Conservation (phyloP, 2,329 filamentous ascomycete species). For the Aspergillaceae sp. region DNA sequence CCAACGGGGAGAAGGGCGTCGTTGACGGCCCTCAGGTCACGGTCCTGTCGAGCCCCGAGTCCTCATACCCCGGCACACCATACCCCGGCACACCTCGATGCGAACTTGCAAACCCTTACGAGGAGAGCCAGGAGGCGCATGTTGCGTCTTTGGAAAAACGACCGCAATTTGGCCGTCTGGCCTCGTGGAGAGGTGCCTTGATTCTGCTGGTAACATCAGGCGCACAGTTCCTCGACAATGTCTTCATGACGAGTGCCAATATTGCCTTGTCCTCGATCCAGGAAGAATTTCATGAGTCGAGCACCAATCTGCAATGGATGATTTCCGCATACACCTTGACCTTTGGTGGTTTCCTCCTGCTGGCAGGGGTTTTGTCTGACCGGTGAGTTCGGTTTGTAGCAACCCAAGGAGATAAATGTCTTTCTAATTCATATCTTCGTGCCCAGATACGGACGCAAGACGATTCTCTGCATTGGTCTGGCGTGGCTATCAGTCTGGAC, state of each 20-base stretch:
- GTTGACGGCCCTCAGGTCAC: not conserved
- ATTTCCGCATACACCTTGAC: slow-evolving; percentile 36
- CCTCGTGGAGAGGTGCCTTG: slow-evolving; percentile 31
- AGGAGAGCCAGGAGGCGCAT: too few relatives aligned
- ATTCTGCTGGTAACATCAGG: slow-evolving; percentile 36
- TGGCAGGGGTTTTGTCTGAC: slow-evolving; percentile 29
- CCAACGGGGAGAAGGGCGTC: not conserved
- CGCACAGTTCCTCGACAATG: slow-evolving; percentile 38
- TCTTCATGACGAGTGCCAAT: slow-evolving; percentile 38
- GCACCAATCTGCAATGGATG: slow-evolving; percentile 33
- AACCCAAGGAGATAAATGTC: not conserved
- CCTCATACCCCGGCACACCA: not conserved
- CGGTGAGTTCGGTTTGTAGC: slow-evolving; percentile 9
- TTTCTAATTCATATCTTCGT: slow-evolving; percentile 2
- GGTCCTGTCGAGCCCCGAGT: not conserved
- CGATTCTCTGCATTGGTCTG: slow-evolving; percentile 32
- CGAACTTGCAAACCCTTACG: not conserved
- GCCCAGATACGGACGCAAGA: slow-evolving; percentile 28
- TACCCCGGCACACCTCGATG: not conserved
- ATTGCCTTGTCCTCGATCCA: slow-evolving; percentile 36
- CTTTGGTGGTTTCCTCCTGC: slow-evolving; percentile 30
- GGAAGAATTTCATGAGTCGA: slow-evolving; percentile 26
- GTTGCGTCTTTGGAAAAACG: not conserved
- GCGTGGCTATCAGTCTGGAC: slow-evolving; percentile 30
- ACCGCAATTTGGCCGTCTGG: slow-evolving; percentile 27